phyloP scores from a whole-genome alignment of 805 yeast genomes.

The Teunomyces panamensis region DNA sequence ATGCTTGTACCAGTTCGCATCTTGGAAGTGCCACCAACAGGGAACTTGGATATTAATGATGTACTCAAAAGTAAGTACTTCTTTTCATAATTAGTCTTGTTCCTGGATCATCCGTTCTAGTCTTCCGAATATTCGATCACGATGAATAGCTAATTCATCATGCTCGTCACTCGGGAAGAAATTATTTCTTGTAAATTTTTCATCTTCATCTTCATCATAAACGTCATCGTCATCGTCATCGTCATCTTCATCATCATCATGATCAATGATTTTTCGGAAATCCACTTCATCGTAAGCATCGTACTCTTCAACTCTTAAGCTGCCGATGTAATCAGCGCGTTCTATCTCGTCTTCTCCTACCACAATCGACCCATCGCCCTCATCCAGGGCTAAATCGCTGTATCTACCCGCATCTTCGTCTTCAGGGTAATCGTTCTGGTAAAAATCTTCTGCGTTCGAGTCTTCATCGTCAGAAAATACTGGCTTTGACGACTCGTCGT shows the following conservation, averaged over 20 bases:
- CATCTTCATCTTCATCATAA: constrained; percentile 10
- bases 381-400: constrained; percentile 13
- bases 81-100: constrained; percentile 26
- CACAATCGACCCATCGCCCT: constrained; percentile 19
- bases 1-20: constrained; percentile 31
- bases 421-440: constrained; percentile 91
- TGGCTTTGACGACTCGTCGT: constrained; percentile 30
- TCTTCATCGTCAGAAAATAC: constrained; percentile 69
- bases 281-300: constrained; percentile 7
- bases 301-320: constrained; percentile 1
- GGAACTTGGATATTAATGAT: constrained; percentile 28
- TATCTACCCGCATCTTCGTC: constrained; percentile 67
- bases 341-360: constrained; percentile 17
- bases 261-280: constrained; percentile 24
- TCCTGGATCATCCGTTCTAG: constrained; percentile 55
- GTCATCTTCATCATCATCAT: constrained; percentile 36
- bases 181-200: constrained; percentile 39
- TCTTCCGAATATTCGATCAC: constrained; percentile 60
- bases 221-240: constrained; percentile 21
- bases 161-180: constrained; percentile 57
- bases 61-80: constrained; percentile 35
- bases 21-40: constrained; percentile 26
- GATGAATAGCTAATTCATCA: constrained; percentile 59
- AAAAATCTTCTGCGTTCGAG: constrained; percentile 88
- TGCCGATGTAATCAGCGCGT: constrained; percentile 1